Conservation (phyloP, 306 rosid species). For the Dicorynia guianensis region DNA sequence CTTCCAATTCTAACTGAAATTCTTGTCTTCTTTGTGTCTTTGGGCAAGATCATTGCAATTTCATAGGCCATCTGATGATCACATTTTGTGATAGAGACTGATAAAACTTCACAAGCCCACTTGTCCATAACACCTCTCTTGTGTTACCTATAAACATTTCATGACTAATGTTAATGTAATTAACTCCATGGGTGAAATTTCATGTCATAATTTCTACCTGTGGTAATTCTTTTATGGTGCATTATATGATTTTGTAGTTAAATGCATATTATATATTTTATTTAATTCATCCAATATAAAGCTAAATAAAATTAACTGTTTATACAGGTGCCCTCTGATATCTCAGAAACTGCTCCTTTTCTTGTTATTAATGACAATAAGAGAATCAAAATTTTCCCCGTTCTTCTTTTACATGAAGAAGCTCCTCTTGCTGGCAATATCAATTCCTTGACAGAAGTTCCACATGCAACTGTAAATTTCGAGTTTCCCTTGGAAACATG, state of each 20-base stretch:
- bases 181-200: conserved; percentile 19
- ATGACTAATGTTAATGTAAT: neutral
- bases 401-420: conserved; percentile 56
- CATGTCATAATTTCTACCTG: neutral
- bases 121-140: neutral
- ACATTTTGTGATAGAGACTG: conserved; percentile 3
- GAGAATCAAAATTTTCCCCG: conserved; percentile 62
- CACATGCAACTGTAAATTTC: conserved; percentile 54
- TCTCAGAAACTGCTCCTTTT: conserved; percentile 62
- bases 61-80: conserved; percentile 12
- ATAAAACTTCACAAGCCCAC: conserved; percentile 6
- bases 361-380: conserved; percentile 60
- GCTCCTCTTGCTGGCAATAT: conserved; percentile 54
- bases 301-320: conserved; percentile 27
- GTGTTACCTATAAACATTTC: neutral
- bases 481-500: conserved; percentile 78
- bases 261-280: conserved; percentile 6
- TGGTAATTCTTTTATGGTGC: neutral
- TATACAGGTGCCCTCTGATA: conserved; percentile 66
- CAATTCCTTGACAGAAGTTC: conserved; percentile 54
- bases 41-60: too few relatives aligned
- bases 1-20: conserved; percentile 4
- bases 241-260: neutral
- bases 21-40: neutral
- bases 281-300: conserved; percentile 19